These are phyloP conservation scores for Rhodotorula kratochvilovae DNA, from an alignment of 768 basidiomycete species.

Conservation along the genomic window DNA sequence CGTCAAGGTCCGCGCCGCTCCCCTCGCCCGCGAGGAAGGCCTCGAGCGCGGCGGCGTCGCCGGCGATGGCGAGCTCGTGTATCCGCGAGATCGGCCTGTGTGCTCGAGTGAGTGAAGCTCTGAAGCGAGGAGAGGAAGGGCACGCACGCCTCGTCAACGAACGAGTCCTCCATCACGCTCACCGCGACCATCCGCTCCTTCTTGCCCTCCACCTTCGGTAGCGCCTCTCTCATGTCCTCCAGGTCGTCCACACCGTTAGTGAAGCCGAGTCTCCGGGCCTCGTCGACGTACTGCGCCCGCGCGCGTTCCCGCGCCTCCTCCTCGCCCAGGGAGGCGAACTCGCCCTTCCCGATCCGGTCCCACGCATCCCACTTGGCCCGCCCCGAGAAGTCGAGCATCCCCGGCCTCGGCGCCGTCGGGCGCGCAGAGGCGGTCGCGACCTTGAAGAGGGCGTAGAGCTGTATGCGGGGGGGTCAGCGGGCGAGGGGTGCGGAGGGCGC, in stretches of 20 bases:
- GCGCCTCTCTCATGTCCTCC: neutral
- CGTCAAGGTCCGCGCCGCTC: slow-evolving; percentile 9
- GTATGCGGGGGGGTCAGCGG: neutral
- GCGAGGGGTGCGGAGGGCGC: neutral
- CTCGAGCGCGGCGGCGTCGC: slow-evolving; percentile 6
- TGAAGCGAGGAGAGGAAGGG: too few relatives aligned
- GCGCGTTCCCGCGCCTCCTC: neutral
- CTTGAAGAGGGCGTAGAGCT: slow-evolving; percentile 37
- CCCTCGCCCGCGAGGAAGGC: slow-evolving; percentile 14
- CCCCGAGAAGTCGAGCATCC: slow-evolving; percentile 23
- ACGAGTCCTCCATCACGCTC: slow-evolving; percentile 4
- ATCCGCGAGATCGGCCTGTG: slow-evolving; percentile 13
- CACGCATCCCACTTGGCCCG: slow-evolving; percentile 39
- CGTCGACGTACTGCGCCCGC: slow-evolving; percentile 7
- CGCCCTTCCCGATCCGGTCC: slow-evolving; percentile 2
- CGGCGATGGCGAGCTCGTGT: slow-evolving; percentile 28
- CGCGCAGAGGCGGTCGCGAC: slow-evolving; percentile 8
- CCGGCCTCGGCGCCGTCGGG: slow-evolving; percentile 9
- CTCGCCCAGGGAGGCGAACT: neutral
- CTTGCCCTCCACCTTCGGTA: neutral
- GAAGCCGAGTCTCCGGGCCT: slow-evolving; percentile 4
- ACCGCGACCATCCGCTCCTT: slow-evolving; percentile 31
- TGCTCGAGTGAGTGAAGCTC: neutral
- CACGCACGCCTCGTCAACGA: slow-evolving; percentile 31
- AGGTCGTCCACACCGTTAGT: neutral